These are phyloP conservation scores for Gossypium aridum DNA, from an alignment of 441 rosid genomes.

Conservation along the genomic window DNA sequence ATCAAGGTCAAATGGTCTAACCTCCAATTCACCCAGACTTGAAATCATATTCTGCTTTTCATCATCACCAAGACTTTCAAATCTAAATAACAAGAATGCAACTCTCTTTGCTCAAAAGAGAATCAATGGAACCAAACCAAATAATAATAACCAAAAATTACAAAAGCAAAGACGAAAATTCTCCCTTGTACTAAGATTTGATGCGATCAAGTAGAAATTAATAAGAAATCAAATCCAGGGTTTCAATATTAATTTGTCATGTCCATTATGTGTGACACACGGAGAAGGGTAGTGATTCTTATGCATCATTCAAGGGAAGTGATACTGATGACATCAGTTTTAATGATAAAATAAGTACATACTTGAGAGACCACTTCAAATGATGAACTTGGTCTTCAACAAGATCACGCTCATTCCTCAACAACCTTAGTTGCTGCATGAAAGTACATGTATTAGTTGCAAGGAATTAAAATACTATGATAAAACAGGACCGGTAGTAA, in stretches of 20 bases:
- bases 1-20: slow-evolving; percentile 17
- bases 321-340: neutral
- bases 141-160: neutral
- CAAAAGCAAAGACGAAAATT: neutral
- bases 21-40: slow-evolving; percentile 52
- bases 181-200: neutral
- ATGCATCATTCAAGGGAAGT: neutral
- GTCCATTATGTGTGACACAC: neutral
- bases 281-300: neutral
- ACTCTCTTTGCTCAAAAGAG: neutral
- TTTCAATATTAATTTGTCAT: neutral
- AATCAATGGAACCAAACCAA: neutral
- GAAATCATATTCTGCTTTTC: slow-evolving; percentile 40
- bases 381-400: slow-evolving; percentile 88
- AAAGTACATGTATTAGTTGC: slow-evolving; percentile 6
- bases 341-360: slow-evolving; percentile 22
- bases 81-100: slow-evolving; percentile 30
- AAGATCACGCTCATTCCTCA: slow-evolving; percentile 77
- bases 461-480: neutral
- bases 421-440: slow-evolving; percentile 64
- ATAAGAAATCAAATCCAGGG: neutral
- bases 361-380: slow-evolving; percentile 80
- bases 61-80: slow-evolving; percentile 35
- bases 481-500: neutral
- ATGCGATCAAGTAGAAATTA: neutral